Conservation (phyloP, 2,329 filamentous ascomycete species). For the Microsporum canis region DNA sequence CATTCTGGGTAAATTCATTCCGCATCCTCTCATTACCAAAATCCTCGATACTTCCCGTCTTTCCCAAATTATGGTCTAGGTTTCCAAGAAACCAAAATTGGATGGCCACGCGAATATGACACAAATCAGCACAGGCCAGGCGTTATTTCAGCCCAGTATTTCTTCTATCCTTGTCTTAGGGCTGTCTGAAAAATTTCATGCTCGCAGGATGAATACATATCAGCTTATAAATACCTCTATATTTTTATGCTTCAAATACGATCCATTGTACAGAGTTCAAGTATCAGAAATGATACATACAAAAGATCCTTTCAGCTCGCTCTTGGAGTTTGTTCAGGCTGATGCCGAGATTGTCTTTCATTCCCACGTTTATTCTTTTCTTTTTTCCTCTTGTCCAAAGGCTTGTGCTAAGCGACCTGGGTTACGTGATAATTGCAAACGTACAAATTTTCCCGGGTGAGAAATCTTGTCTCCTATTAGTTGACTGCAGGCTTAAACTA, state of each 20-base stretch:
- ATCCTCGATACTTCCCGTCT: too few species aligned
- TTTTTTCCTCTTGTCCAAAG: background rate
- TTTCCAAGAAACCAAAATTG: background rate
- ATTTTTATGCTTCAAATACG: conserved; percentile 9
- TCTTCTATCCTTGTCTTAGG: too few species aligned
- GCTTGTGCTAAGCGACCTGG: background rate
- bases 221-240: background rate
- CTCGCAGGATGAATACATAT: background rate
- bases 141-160: background rate
- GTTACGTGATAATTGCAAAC: background rate
- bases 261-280: background rate
- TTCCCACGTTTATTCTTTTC: background rate
- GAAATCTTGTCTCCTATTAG: background rate
- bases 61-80: too few species aligned
- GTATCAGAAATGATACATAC: background rate
- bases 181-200: background rate
- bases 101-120: background rate
- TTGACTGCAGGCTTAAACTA: background rate
- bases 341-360: too few species aligned
- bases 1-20: too few species aligned
- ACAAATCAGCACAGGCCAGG: background rate
- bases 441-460: background rate
- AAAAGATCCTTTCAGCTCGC: background rate
- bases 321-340: background rate
- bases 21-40: too few species aligned